Conservation (phyloP, 2,329 filamentous ascomycete genomes). For the Nigrospora oryzae region DNA sequence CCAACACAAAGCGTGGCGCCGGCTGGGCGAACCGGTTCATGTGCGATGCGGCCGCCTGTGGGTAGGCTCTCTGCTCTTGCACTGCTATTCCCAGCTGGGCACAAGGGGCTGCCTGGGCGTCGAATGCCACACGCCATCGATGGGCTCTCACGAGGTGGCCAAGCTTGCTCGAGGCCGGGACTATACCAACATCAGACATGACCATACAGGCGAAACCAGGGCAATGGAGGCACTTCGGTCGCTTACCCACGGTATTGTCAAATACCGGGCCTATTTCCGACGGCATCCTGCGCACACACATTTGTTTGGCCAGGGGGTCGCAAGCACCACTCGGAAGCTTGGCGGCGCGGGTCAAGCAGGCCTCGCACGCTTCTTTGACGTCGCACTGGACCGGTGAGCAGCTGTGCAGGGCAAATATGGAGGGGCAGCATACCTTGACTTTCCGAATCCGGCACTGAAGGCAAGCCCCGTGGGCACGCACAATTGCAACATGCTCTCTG, state of each 20-base stretch:
- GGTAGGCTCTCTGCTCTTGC: conserved; percentile 3
- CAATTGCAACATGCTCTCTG: conserved; percentile 35
- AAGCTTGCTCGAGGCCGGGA: no score
- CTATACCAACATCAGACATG: no score
- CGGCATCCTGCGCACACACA: conserved; percentile 14
- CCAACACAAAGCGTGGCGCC: no score
- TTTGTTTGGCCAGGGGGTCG: conserved; percentile 14
- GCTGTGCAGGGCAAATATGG: conserved; percentile 10
- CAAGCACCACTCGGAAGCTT: conserved; percentile 11
- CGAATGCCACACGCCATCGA: no score
- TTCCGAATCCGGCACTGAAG: conserved; percentile 38
- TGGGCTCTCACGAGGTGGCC: no score
- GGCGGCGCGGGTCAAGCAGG: conserved; percentile 5
- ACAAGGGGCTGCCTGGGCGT: no score
- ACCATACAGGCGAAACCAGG: no score
- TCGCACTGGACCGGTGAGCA: conserved; percentile 22
- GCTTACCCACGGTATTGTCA: no score
- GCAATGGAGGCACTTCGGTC: no score
- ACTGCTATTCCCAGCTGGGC: no score
- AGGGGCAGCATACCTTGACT: conserved; percentile 30
- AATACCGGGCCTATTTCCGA: neutral
- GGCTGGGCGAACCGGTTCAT: no score
- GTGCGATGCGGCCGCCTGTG: no score
- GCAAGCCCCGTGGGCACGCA: conserved; percentile 40
- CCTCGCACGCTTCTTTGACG: conserved; percentile 24